These are phyloP conservation scores for Aphanomyces stellatus DNA, from an alignment of 352 stramenopile genomes.

Conservation along the genomic window DNA sequence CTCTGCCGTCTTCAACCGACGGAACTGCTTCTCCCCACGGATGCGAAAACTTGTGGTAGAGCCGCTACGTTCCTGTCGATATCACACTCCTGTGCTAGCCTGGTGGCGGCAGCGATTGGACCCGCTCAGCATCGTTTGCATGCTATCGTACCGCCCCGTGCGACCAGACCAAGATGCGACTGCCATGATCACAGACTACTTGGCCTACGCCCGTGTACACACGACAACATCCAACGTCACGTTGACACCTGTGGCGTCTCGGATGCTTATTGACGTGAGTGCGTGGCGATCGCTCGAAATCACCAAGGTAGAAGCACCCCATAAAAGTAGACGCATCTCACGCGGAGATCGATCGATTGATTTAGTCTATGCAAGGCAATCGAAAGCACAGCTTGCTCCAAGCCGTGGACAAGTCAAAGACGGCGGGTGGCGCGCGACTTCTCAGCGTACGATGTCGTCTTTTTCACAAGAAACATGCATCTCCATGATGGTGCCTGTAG, in stretches of 20 bases:
- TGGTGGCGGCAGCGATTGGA: background rate
- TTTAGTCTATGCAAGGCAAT: conserved; percentile 41
- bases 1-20: conserved; percentile 54
- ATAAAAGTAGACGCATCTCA: background rate
- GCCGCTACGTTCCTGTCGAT: no score
- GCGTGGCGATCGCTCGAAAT: conserved; percentile 64
- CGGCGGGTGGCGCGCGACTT: conserved; percentile 50
- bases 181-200: conserved; percentile 53
- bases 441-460: conserved; percentile 36
- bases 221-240: conserved; percentile 26
- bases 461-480: no score
- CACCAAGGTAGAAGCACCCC: conserved; percentile 31
- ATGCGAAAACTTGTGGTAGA: background rate
- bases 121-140: no score
- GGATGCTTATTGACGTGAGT: conserved; percentile 75
- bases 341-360: no score
- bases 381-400: conserved; percentile 42
- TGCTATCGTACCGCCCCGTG: no score
- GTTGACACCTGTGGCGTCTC: conserved; percentile 42
- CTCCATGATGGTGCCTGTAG: conserved; percentile 20
- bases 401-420: conserved; percentile 54
- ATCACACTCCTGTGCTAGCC: no score
- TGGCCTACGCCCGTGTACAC: conserved; percentile 59
- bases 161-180: conserved; percentile 28
- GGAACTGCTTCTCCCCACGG: conserved; percentile 53